Conservation (phyloP, 75 land plant genomes). For the Cupressus sempervirens region DNA sequence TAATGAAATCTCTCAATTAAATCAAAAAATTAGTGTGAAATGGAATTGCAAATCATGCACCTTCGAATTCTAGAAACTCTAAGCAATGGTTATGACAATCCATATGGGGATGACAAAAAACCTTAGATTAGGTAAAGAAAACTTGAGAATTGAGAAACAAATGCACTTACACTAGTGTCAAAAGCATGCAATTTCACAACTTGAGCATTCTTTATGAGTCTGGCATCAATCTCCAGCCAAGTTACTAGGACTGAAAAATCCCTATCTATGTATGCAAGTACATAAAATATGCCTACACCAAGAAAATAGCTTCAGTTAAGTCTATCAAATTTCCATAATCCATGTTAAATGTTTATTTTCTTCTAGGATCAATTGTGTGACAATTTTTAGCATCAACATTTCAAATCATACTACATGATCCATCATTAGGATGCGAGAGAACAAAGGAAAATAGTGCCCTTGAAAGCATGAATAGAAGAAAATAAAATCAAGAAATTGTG, state of each 20-base stretch:
- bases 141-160: not conserved
- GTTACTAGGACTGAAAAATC: slow-evolving; percentile 78
- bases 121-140: not conserved
- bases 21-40: not conserved
- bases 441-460: too few species aligned
- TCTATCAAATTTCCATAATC: too few species aligned
- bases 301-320: slow-evolving; percentile 10
- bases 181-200: slow-evolving; percentile 88
- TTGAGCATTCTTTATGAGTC: slow-evolving; percentile 79
- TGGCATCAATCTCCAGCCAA: slow-evolving; percentile 96
- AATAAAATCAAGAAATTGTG: too few species aligned
- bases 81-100: not conserved
- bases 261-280: slow-evolving; percentile 90
- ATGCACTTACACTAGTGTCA: slow-evolving; percentile 72
- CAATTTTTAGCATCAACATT: too few species aligned
- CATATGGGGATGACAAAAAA: not conserved
- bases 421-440: too few species aligned
- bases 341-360: too few species aligned
- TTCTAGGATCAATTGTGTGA: too few species aligned
- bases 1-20: not conserved
- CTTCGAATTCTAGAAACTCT: not conserved
- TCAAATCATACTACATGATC: too few species aligned
- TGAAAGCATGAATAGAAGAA: too few species aligned
- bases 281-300: slow-evolving; percentile 67
- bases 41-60: not conserved